phyloP scores from a whole-genome alignment of 2,329 filamentous ascomycete species.

The Nigrograna mackinnonii region DNA sequence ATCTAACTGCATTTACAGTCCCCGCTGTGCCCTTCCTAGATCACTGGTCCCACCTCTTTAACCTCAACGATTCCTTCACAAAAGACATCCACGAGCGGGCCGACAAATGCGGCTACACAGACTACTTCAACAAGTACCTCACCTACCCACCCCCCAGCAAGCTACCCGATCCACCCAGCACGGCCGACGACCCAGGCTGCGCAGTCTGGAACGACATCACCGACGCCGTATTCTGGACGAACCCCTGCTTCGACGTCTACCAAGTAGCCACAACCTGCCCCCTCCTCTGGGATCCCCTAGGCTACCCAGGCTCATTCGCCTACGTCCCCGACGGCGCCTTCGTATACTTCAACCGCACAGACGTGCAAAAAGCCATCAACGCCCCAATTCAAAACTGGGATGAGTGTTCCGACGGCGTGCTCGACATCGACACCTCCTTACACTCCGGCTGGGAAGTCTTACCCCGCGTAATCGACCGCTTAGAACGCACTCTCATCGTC shows the following conservation, averaged over 20 bases:
- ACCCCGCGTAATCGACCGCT: conserved; percentile 72
- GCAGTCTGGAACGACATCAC: conserved; percentile 61
- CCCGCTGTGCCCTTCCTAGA: conserved; percentile 64
- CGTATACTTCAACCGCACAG: conserved; percentile 72
- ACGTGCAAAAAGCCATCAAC: conserved; percentile 71
- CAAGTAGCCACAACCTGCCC: conserved; percentile 75
- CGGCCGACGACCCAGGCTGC: conserved; percentile 55
- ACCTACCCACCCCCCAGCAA: conserved; percentile 69
- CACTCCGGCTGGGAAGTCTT: conserved; percentile 63
- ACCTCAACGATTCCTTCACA: conserved; percentile 64
- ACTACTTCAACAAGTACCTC: conserved; percentile 64
- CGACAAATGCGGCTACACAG: conserved; percentile 64
- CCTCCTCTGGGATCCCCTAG: conserved; percentile 68
- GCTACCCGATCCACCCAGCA: conserved; percentile 57
- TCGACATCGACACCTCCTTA: conserved; percentile 55
- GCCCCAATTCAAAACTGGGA: conserved; percentile 62
- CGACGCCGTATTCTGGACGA: conserved; percentile 58
- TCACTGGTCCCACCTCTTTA: conserved; percentile 63
- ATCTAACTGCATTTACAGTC: conserved; percentile 40
- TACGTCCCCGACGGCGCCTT: conserved; percentile 66
- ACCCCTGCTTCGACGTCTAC: conserved; percentile 83
- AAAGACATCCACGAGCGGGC: conserved; percentile 56
- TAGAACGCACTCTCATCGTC: conserved; percentile 71
- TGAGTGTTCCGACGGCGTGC: conserved; percentile 57
- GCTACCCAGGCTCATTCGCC: conserved; percentile 65